These are phyloP conservation scores for Macroventuria anomochaeta DNA, from an alignment of 2,329 filamentous ascomycete genomes.

Conservation along the genomic window DNA sequence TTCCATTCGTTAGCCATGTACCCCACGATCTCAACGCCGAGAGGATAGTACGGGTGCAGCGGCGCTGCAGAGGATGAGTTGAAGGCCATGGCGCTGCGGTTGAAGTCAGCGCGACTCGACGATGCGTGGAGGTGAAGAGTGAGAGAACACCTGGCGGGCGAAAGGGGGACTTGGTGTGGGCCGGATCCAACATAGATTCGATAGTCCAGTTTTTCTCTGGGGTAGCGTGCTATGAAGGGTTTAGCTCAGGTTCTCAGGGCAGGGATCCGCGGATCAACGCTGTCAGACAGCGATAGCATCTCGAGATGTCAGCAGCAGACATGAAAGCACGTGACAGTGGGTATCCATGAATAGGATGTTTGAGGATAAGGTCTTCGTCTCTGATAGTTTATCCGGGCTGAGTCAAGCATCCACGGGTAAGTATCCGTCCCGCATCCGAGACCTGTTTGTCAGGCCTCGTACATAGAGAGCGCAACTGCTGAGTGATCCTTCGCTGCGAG, in stretches of 20 bases:
- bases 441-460: not conserved
- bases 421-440: conserved; percentile 1
- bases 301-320: not conserved
- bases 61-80: conserved; percentile 24
- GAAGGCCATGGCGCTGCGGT: conserved; percentile 12
- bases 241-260: not conserved
- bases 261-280: not conserved
- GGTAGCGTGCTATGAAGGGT: not conserved
- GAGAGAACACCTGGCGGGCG: not conserved
- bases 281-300: not conserved
- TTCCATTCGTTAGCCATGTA: conserved; percentile 72
- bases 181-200: not conserved
- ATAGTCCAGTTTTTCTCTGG: not conserved
- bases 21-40: conserved; percentile 65
- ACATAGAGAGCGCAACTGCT: not conserved
- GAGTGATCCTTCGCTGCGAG: not conserved
- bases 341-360: no score
- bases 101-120: conserved; percentile 20
- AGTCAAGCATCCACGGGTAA: not conserved
- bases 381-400: not conserved
- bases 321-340: conserved; percentile 16
- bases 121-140: not conserved
- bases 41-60: conserved; percentile 74
- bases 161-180: conserved; percentile 8
- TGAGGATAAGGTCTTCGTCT: no score